Evolutionary conservation across 2,329 filamentous ascomycete genomes (phyloP).

Genomic region (Lomentospora prolificans): DNA sequence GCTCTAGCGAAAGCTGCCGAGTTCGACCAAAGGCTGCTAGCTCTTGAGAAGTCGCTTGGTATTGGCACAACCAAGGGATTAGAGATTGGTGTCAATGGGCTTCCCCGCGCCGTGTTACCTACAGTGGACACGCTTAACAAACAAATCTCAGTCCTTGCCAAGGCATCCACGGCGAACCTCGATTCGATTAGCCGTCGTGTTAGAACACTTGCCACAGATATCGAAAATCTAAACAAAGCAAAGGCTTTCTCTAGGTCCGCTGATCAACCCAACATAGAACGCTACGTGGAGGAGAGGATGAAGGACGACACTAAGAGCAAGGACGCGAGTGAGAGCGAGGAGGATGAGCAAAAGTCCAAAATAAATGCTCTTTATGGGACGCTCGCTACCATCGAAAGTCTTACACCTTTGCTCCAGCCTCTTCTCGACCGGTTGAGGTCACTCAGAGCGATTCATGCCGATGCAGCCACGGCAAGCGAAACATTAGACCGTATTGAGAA

Average conservation of each 20-base stretch:
- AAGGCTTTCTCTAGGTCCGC: slow-evolving; percentile 18
- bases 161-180: slow-evolving; percentile 61
- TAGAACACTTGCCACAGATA: slow-evolving; percentile 60
- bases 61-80: slow-evolving; percentile 61
- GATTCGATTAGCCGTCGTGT: slow-evolving; percentile 63
- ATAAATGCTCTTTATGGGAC: slow-evolving; percentile 88
- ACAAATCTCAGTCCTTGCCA: slow-evolving; percentile 66
- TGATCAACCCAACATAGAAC: background rate
- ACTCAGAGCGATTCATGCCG: slow-evolving; percentile 73
- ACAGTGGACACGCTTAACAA: slow-evolving; percentile 72
- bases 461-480: slow-evolving; percentile 72
- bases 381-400: slow-evolving; percentile 75
- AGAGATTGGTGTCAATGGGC: slow-evolving; percentile 45
- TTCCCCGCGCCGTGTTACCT: slow-evolving; percentile 65
- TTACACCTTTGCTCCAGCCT: slow-evolving; percentile 75
- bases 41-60: slow-evolving; percentile 74
- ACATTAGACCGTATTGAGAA: slow-evolving; percentile 69
- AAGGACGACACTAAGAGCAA: slow-evolving; percentile 25
- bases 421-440: slow-evolving; percentile 79
- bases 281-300: background rate
- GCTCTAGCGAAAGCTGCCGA: slow-evolving; percentile 72
- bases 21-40: slow-evolving; percentile 71
- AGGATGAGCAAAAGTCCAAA: slow-evolving; percentile 66
- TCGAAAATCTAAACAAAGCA: slow-evolving; percentile 59
- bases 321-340: slow-evolving; percentile 48